Conservation (phyloP, 2,329 filamentous ascomycete genomes). For the Fusarium sp. region DNA sequence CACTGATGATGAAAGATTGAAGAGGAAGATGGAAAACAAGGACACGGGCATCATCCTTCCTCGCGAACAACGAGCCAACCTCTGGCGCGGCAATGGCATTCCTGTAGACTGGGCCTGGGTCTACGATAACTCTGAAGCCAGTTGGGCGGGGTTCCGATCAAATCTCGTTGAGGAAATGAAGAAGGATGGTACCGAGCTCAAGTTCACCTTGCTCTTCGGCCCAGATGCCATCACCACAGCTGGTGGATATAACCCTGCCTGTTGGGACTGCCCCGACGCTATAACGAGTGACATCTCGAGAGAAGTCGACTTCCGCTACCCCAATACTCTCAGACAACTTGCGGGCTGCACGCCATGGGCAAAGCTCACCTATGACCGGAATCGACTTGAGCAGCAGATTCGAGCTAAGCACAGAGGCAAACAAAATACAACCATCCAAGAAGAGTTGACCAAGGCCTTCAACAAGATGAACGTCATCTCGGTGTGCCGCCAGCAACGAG, state of each 20-base stretch:
- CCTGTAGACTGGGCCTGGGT: slow-evolving; percentile 44
- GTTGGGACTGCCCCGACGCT: slow-evolving; percentile 40
- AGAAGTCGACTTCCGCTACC: slow-evolving; percentile 41
- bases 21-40: slow-evolving; percentile 33
- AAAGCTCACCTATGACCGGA: background rate
- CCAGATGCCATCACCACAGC: slow-evolving; percentile 39
- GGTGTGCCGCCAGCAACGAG: slow-evolving; percentile 20
- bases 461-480: slow-evolving; percentile 10
- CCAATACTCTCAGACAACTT: slow-evolving; percentile 39
- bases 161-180: slow-evolving; percentile 9
- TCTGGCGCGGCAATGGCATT: slow-evolving; percentile 40
- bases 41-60: slow-evolving; percentile 25
- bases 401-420: slow-evolving; percentile 3
- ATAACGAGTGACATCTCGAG: slow-evolving; percentile 44
- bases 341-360: slow-evolving; percentile 34
- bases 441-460: background rate
- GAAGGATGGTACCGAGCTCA: slow-evolving; percentile 26
- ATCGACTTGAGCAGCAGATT: slow-evolving; percentile 18
- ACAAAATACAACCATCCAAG: background rate
- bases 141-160: slow-evolving; percentile 28
- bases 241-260: slow-evolving; percentile 14
- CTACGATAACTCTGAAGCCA: slow-evolving; percentile 27
- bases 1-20: slow-evolving; percentile 40
- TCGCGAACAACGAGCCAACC: slow-evolving; percentile 34
- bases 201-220: slow-evolving; percentile 40